phyloP scores from a whole-genome alignment of 768 basidiomycete species.

The Dictyophora rubrovolvata region DNA sequence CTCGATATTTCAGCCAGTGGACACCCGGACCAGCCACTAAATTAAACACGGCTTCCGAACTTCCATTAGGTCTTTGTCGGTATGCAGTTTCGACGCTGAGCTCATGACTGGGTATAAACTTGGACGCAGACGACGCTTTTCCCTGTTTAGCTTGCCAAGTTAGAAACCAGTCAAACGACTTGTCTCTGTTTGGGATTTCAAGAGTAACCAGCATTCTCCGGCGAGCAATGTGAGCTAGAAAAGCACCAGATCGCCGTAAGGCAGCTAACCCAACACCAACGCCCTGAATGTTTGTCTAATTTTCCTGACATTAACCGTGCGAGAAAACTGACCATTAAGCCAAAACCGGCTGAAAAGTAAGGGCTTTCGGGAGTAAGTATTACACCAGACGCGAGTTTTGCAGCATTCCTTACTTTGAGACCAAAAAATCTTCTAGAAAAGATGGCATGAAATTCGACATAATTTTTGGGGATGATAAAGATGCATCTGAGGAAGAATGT shows the following conservation, averaged over 20 bases:
- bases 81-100: conserved; percentile 90
- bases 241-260: conserved; percentile 57
- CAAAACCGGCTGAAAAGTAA: conserved; percentile 96
- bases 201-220: conserved; percentile 88
- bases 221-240: conserved; percentile 67
- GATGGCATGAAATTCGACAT: neutral
- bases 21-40: conserved; percentile 94
- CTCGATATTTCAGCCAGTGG: conserved; percentile 83
- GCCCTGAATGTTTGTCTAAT: conserved; percentile 42
- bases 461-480: neutral
- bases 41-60: conserved; percentile 78
- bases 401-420: neutral
- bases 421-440: neutral
- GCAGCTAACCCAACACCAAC: conserved; percentile 75
- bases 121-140: conserved; percentile 20
- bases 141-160: conserved; percentile 82
- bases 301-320: neutral
- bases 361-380: conserved; percentile 45
- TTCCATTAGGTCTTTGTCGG: conserved; percentile 84
- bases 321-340: conserved; percentile 66
- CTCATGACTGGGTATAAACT: conserved; percentile 75
- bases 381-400: neutral
- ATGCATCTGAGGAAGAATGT: neutral
- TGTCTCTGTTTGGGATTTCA: conserved; percentile 94
- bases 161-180: conserved; percentile 92